Base-by-base conservation (phyloP, 805 yeast species). In the Barnettozyma botsteinii region DNA sequence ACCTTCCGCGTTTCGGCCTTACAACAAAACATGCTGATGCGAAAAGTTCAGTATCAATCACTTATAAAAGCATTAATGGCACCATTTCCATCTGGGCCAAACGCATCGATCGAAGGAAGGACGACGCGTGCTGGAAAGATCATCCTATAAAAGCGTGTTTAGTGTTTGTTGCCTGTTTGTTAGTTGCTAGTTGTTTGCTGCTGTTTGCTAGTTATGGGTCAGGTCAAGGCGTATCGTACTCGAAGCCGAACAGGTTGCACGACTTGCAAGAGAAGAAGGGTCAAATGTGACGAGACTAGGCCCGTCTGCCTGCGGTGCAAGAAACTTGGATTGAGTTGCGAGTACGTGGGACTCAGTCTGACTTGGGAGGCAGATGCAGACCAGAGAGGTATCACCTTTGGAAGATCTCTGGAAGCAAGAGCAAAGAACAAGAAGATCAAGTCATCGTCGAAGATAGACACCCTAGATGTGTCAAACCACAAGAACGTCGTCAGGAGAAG, bases 191-290 rank as follows among this genome's bases (percentile, higher is more conserved):
- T n/a, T n/a, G n/a, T n/a, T n/a, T n/a, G n/a, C n/a, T n/a, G n/a
- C 23, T 9, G 6, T 21, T 21, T 21, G 29, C 7, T 19, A 19
- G 14, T 4, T 1, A 64, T 53, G 55, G 56, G 55, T 2, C 35
- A 31, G 17, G 28, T 43, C 30, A 57, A 50, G 60, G 59, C 48
- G 12, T 49, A 46, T 34, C 38, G 43, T 8, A 13, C 51, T 47
- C 58, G 59, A 55, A 68, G 59, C 45, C 60, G 55, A 56, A 67
- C 60, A 9, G 79, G 79, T 6, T 73, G 79, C 45, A 60, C 66
- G 17, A 69, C 71, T 24, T 73, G 78, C 55, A 72, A 72, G 50
- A 59, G 60, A 38, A 57, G 79, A 35, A 57, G 75, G 35, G 76
- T 73, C 45, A 73, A 73, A 52, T 73, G 79, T 45, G 64, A 60